These are phyloP conservation scores for Colletotrichum melonis DNA, from an alignment of 2,329 filamentous ascomycete species.

Conservation along the genomic window DNA sequence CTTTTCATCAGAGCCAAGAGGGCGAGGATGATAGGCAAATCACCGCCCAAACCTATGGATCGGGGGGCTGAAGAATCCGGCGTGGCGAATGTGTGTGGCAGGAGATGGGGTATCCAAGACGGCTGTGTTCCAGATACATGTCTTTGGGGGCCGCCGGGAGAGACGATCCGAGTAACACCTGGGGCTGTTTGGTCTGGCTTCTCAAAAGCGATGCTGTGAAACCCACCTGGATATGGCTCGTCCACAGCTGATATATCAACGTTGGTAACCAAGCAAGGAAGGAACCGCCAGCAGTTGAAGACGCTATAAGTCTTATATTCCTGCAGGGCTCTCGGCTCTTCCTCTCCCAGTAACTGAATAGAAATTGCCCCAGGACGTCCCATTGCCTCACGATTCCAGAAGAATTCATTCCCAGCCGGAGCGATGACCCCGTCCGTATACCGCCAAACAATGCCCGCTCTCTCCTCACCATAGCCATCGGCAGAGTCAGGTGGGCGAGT, in stretches of 20 bases:
- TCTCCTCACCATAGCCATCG: slow-evolving; percentile 42
- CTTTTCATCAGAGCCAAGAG: slow-evolving; percentile 49
- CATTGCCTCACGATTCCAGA: slow-evolving; percentile 35
- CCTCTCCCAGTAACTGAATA: not conserved
- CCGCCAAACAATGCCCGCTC: slow-evolving; percentile 48
- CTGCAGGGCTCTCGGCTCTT: not conserved
- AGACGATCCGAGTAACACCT: slow-evolving; percentile 42
- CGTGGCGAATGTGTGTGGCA: slow-evolving; percentile 47
- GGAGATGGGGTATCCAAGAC: slow-evolving; percentile 52
- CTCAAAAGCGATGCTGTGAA: slow-evolving; percentile 46
- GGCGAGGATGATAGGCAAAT: slow-evolving; percentile 51
- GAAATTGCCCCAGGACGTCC: slow-evolving; percentile 23
- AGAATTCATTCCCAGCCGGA: slow-evolving; percentile 36
- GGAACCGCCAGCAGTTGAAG: slow-evolving; percentile 36
- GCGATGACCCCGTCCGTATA: slow-evolving; percentile 46
- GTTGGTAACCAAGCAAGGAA: slow-evolving; percentile 12
- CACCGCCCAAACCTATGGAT: slow-evolving; percentile 50
- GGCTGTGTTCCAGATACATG: slow-evolving; percentile 45
- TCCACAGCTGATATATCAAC: slow-evolving; percentile 21
- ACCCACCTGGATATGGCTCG: slow-evolving; percentile 19
- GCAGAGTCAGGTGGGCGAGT: slow-evolving; percentile 43
- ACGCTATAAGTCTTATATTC: slow-evolving; percentile 19
- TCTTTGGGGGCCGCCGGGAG: slow-evolving; percentile 37
- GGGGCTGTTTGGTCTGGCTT: slow-evolving; percentile 18
- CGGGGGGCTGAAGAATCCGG: not conserved